Base-by-base conservation (phyloP, 257 asterid species). In the Solanum etuberosum region DNA sequence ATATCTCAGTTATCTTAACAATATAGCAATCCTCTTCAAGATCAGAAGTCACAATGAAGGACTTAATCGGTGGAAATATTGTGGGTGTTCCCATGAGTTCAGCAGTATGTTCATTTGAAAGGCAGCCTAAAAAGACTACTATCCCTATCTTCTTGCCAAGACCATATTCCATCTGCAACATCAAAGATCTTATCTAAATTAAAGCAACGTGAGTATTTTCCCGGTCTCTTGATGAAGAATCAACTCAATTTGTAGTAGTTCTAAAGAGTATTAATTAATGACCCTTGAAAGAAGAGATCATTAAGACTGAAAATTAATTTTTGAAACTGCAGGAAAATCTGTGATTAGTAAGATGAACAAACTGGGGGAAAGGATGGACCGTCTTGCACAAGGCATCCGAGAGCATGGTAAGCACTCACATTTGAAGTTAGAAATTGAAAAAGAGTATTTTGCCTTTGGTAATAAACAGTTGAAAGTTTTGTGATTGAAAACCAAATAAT, bases 371-470 rank as follows among this genome's bases (percentile, higher is more conserved):
- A 88, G 74, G 71, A 83, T 90, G 86, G 95, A 93, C 4, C 20
- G 7, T 61, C 88, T 91, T 37, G 90, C 92, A 34, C 89, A 87
- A 87, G 92, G 92, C 88, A 88, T 93, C 88, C 88, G 89, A 29
- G 92, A 91, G 86, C 92, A 91, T 27, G 87, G 93, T 90, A 87
- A 88, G 46, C 67, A 51, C 25, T 29, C 2, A 34, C 5, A 7
- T 51, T 51, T 51, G 21, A 51, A 51, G 23, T 51, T 16, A 51
- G n/a, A 51, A 54, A 57, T 20, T 9, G 27, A 57, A 57, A 57
- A 3, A 23, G 27, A 21, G 13, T 57, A 7, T 3, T 57, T 57
- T 7, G 23, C 65, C 65, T 57, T 57, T 57, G 65, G 25, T 20
- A 57, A 57, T 20, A 20, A 57, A 21, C 67, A 57, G 67, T 57